These are phyloP conservation scores for Fusarium haematococcum DNA, from an alignment of 2,329 filamentous ascomycete genomes.

Conservation along the genomic window DNA sequence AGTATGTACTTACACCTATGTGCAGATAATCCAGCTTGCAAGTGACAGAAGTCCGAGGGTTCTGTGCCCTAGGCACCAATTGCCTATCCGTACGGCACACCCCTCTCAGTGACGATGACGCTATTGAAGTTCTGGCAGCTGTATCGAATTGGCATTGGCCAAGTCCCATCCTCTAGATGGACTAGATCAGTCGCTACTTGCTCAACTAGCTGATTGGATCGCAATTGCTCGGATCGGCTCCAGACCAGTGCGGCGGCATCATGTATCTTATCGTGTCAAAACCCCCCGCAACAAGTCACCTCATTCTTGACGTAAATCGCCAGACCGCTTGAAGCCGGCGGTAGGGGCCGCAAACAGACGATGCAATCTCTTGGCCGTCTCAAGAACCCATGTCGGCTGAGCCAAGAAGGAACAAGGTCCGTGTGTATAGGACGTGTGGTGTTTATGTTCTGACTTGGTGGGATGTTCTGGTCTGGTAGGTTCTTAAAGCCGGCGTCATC, in stretches of 20 bases:
- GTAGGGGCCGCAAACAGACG: slow-evolving; percentile 26
- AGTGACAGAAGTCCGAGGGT: background rate
- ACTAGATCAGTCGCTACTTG: background rate
- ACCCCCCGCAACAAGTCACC: slow-evolving; percentile 41
- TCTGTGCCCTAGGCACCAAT: background rate
- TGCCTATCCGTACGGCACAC: background rate
- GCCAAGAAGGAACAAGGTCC: background rate
- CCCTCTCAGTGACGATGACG: background rate
- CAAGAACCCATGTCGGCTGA: background rate
- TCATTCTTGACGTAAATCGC: slow-evolving; percentile 43
- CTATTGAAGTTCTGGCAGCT: background rate
- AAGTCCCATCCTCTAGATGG: background rate
- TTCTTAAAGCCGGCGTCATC: slow-evolving; percentile 7
- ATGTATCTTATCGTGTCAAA: slow-evolving; percentile 13
- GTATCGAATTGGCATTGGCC: background rate
- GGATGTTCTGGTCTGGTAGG: background rate
- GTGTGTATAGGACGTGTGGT: background rate
- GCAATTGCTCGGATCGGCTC: slow-evolving; percentile 4
- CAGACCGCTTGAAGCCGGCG: slow-evolving; percentile 35
- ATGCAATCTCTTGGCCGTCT: slow-evolving; percentile 1
- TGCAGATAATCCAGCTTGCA: background rate
- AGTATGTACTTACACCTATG: background rate
- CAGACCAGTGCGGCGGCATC: slow-evolving; percentile 21
- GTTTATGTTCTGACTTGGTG: background rate
- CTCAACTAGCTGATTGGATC: background rate